These are phyloP conservation scores for Nicotiana paniculata DNA, from an alignment of 257 asterid species.

Conservation along the genomic window DNA sequence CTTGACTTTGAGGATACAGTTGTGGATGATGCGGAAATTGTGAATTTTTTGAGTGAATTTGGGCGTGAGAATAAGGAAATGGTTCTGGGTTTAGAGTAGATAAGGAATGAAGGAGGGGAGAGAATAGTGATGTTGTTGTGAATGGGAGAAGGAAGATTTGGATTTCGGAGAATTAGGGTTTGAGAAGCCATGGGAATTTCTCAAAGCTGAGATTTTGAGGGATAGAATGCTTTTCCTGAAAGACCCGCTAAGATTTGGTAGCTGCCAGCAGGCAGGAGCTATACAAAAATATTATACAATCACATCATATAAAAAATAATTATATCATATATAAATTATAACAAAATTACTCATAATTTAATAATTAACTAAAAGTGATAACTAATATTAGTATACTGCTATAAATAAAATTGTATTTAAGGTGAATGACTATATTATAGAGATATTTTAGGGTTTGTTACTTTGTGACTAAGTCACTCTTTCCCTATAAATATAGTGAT, in stretches of 20 bases:
- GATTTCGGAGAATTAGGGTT: constrained; percentile 28
- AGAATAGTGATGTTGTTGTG: not conserved
- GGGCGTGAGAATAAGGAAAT: constrained; percentile 12
- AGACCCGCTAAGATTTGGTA: not conserved
- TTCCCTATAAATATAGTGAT: too few relatives aligned
- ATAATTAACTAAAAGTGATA: too few relatives aligned
- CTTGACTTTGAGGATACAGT: not conserved
- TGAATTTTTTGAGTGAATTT: constrained; percentile 8
- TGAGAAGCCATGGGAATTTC: constrained; percentile 41
- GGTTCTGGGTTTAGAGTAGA: constrained; percentile 13
- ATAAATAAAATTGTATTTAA: too few relatives aligned
- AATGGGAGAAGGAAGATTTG: not conserved
- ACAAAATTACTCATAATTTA: too few relatives aligned
- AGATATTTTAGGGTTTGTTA: too few relatives aligned
- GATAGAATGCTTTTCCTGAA: not conserved
- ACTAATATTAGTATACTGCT: too few relatives aligned
- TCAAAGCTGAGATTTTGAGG: constrained; percentile 17
- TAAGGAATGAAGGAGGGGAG: not conserved
- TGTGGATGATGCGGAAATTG: constrained; percentile 28
- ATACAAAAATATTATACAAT: too few relatives aligned
- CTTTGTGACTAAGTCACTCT: too few relatives aligned
- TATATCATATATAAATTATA: too few relatives aligned
- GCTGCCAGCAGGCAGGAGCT: not conserved
- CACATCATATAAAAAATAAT: too few relatives aligned
- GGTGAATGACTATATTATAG: too few relatives aligned